Base-by-base conservation (phyloP, 2,329 filamentous ascomycete species). In the Penicillium sumatraense region DNA sequence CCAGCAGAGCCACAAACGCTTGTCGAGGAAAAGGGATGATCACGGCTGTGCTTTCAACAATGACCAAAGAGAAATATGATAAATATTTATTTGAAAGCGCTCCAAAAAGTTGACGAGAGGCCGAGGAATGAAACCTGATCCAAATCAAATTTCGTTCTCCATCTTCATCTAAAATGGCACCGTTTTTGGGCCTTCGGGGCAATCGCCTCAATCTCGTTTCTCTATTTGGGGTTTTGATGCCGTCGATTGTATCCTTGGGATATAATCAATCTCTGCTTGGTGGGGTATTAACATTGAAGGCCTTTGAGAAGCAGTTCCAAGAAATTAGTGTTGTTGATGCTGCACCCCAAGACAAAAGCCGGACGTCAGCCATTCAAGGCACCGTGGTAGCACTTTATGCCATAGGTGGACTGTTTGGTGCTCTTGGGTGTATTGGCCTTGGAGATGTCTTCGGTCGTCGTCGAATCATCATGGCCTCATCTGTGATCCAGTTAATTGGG, bases 251-350 rank as follows among this genome's bases (percentile, higher is more conserved):
- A 42, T 60, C 56, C 11, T 40, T 59, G 9, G 58, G 55, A 14
- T 62, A 62, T 40, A 62, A 62, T 16, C 60, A 57, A 36, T 49
- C 49, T 5, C 27, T 60, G 27, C 16, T 62, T 9, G 60, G 60
- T 3, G 60, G 60, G n/a, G 48, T 62, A 2, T 53, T 62, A 29
- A 57, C 60, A 3, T 31, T 61, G 20, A 11, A 53, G 9, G 56
- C 38, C 26, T 62, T 61, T 16, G 35, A 61, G 11, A n/a, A 38
- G 14, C 51, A 59, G 41, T 61, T 57, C 33, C 53, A 31, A 2
- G 45, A 60, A 18, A 53, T 62, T 11, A 46, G 24, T 16, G 49
- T 53, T 44, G 49, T 18, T 21, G 18, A 49, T 35, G 51, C 53
- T 3, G 31, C 26, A 3, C 40, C 51, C 10, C 24, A 42, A 40